Base-by-base conservation (phyloP, 352 stramenopile species). In the Phytophthora pisi region DNA sequence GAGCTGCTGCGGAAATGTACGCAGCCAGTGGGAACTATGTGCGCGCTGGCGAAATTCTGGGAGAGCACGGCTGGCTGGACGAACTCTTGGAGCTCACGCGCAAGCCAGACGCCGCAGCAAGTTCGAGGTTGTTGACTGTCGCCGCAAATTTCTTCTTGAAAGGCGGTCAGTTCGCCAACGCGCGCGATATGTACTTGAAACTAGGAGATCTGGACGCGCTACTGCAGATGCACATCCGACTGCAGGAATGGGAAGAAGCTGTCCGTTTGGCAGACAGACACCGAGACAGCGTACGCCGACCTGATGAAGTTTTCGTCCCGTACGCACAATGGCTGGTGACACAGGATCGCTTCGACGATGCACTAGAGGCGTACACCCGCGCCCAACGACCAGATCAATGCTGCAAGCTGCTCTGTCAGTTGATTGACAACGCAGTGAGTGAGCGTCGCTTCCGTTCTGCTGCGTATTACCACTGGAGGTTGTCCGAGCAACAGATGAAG, bases 381-480 rank as follows among this genome's bases (percentile, higher is more conserved):
- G 90, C 86, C 3, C 82, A 88, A 36, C 76, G 90, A 31, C 84
- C 82, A 4, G 93, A 98, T 55, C 77, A 97, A 49, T 95, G 89
- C 72, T 72, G 79, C 10, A 79, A 74, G 26, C 64, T 98, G 57
- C 82, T 98, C n/a, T 66, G 69, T 34, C 86, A 97, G 69, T 70
- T 98, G 3, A 96, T 97, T 45, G 72, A 90, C 36, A 98, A 97
- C 57, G 89, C 96, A 10, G 89, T 98, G 6, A 68, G 57, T 6
- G 93, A 98, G 68, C 71, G 72, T 15, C 81, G 93, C 16, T 98
- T 96, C 66, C 77, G 92, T 31, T 91, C 98, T 56, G 95, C 95
- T 18, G 82, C 91, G 6, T 97, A 98, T 76, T 98, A 98, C 70
- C 90, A 98, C 74, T 98, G 87, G 86, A 70, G 95, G n/a, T 77